Evolutionary conservation across 352 stramenopile genomes (phyloP), one percentile per base, ranked within the genome.

Genomic region (Phytophthora podocarpi): DNA sequence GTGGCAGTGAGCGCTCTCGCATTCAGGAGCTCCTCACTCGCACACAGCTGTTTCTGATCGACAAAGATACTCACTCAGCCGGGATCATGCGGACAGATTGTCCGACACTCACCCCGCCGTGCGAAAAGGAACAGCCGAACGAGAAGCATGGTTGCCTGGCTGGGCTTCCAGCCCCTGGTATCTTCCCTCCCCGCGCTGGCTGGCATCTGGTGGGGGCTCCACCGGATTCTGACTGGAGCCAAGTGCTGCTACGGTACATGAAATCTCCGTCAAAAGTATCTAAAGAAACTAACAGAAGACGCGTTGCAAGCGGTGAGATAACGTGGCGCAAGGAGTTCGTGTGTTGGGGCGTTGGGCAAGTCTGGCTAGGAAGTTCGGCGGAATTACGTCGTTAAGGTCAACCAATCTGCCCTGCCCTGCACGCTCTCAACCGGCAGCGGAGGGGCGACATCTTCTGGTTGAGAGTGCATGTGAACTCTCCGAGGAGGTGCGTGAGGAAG

Each of bases 1-100:
- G 54, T 54, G 43, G 54, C 20, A 63, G 55, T 11, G 43, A 57
- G 43, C 41, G 13, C 35, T n/a, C n/a, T n/a, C 23, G 15, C n/a
- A 7, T 40, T 13, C 23, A 16, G 31, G 1, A 16, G 2, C 11
- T 36, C 31, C 1, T 16, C 15, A n/a, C n/a, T 13, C 11, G 31
- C 20, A 6, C 28, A 34, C 34, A 34, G 48, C 57, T 65, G 39
- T 54, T 42, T 23, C 32, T 27, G 16, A 42, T 49, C 55, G 1
- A 23, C 43, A 31, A 48, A 63, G 54, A 53, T 65, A 52, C 50
- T 56, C 59, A 52, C 50, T 56, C 59, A 67, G 59, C 42, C 41
- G 34, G 50, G 47, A 62, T 46, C 37, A 59, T 46, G 23, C 6
- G 26, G 18, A n/a, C 55, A 59, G 49, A 45, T 27, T 56, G 41